phyloP scores from a whole-genome alignment of 2,329 filamentous ascomycete genomes.

The Pyricularia sp. region DNA sequence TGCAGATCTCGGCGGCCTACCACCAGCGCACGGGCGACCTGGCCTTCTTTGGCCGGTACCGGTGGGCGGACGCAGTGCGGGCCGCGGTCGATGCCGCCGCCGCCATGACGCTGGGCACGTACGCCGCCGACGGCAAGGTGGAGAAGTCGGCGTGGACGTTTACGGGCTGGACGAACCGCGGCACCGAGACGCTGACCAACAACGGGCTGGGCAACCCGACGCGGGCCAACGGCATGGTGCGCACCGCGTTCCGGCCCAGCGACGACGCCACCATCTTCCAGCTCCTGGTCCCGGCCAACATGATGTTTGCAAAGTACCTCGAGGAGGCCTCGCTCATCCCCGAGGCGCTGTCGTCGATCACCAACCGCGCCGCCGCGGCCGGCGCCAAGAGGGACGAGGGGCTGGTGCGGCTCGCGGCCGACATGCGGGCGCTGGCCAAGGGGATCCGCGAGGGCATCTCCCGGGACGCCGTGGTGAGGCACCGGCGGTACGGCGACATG shows the following conservation, averaged over 20 bases:
- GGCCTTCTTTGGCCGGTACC: constrained; percentile 42
- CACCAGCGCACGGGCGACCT: constrained; percentile 52
- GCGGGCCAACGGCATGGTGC: constrained; percentile 64
- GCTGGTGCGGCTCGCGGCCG: constrained; percentile 26
- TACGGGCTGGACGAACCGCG: constrained; percentile 57
- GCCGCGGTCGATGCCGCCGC: constrained; percentile 56
- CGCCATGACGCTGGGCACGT: constrained; percentile 60
- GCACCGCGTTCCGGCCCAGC: constrained; percentile 70
- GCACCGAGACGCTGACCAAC: constrained; percentile 68
- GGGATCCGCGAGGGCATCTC: constrained; percentile 60
- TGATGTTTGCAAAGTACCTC: constrained; percentile 55
- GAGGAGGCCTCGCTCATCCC: constrained; percentile 42
- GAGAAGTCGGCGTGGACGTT: constrained; percentile 57
- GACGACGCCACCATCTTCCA: constrained; percentile 73
- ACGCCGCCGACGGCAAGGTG: constrained; percentile 46
- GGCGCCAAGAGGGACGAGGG: constrained; percentile 12
- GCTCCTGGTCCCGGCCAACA: constrained; percentile 70
- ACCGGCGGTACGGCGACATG: constrained; percentile 55
- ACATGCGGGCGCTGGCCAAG: constrained; percentile 48
- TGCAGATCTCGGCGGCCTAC: constrained; percentile 73
- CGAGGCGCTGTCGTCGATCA: constrained; percentile 22
- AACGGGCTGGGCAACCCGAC: constrained; percentile 70
- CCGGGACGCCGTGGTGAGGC: constrained; percentile 56
- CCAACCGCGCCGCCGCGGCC: constrained; percentile 16
- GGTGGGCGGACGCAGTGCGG: constrained; percentile 63